Base-by-base conservation (phyloP, 129 eudicot species). In the Saposhnikovia divaricata region DNA sequence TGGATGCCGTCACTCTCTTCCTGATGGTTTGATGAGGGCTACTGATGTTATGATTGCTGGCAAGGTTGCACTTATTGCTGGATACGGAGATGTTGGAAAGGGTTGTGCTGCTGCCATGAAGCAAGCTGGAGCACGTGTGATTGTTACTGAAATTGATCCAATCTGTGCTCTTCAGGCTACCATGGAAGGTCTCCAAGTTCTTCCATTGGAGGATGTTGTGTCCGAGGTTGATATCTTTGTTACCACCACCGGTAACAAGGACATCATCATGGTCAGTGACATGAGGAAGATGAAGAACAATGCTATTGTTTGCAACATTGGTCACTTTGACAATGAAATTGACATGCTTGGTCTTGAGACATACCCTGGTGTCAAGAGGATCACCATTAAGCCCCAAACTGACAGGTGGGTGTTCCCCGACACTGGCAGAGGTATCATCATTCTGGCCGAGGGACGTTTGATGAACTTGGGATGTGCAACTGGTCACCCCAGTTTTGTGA, bases 11-110 rank as follows among this genome's bases (percentile, higher is more conserved):
- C 90, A 87, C 86, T 87, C 90, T 1, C 88, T 87, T 63, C 90
- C 90, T 1, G 88, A 87, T 44, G 90, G 90, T 69, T 47, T 87
- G 39, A 87, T 87, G 90, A 85, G 90, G 81, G 88, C 90, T 73
- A 87, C 90, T 0, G 88, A 87, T 63, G 80, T 87, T 18, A 87
- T 87, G 90, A 87, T 87, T 18, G 88, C 87, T 34, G 84, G 80
- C n/a, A 81, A 76, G 80, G 65, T 48, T 65, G 80, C 80, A 53
- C 80, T 81, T 25, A 57, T 81, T 46, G 71, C 55, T 38, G 84
- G 80, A 18, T 77, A 78, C 39, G 85, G 85, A 76, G 79, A 77
- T 69, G 85, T 82, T 0, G 85, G 85, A 39, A 82, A 77, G 81
- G 85, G 85, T 34, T 77, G 81, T 78, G 80, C 85, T 23, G 72